A percentile compares a stretch with the other conserved stretches of the same genome.
phyloP scores from a whole-genome alignment of 805 yeast species.

The Saccharomycopsis amapae region DNA sequence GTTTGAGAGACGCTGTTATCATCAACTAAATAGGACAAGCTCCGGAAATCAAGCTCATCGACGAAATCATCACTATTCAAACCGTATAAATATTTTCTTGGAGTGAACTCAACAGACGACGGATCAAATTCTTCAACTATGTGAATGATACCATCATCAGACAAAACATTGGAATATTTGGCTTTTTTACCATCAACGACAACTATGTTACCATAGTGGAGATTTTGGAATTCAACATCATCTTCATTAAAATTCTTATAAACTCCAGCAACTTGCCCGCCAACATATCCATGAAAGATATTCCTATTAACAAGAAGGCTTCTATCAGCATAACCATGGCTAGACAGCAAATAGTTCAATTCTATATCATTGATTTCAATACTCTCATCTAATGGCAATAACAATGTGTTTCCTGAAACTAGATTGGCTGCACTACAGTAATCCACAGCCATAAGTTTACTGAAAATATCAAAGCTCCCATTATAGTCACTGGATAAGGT shows the following conservation, averaged over 20 bases:
- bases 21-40: conserved; percentile 48
- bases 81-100: conserved; percentile 53
- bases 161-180: conserved; percentile 33
- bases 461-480: conserved; percentile 1
- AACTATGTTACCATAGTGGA: conserved; percentile 31
- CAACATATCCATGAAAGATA: conserved; percentile 36
- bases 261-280: conserved; percentile 32
- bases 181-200: conserved; percentile 33
- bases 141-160: conserved; percentile 45
- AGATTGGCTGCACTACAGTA: conserved; percentile 1
- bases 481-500: neutral
- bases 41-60: conserved; percentile 59
- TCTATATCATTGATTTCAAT: conserved; percentile 37
- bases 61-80: conserved; percentile 57
- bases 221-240: conserved; percentile 23
- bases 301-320: conserved; percentile 28
- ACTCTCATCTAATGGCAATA: conserved; percentile 40
- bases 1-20: conserved; percentile 48
- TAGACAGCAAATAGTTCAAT: conserved; percentile 34
- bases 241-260: conserved; percentile 27
- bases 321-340: conserved; percentile 29
- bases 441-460: neutral
- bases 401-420: conserved; percentile 33
- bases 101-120: conserved; percentile 37
- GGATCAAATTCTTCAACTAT: conserved; percentile 32